Evolutionary conservation across 768 basidiomycete genomes (phyloP), one percentile per base, ranked within the genome.

Genomic region (Tylopilus felleus): DNA sequence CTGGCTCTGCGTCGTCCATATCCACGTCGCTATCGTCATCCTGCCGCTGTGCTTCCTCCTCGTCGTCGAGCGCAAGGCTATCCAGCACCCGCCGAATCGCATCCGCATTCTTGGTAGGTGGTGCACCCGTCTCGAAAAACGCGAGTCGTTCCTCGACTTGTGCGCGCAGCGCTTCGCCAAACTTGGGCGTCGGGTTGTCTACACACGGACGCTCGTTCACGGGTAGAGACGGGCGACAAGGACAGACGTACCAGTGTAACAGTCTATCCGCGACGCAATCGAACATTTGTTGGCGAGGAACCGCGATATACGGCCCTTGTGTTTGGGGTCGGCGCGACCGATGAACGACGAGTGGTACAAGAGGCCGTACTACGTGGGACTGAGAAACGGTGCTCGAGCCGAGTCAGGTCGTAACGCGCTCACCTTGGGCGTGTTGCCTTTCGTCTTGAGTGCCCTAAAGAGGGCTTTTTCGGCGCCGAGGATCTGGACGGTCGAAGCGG

Each of bases 271-370:
- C 16, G 93, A 90, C 2, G 96, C 96, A 62, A 98, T 98, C 51
- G 94, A 95, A 67, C 93, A 94, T 74, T 98, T 98, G 81, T 98
- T 98, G 36, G 96, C 96, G 8, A 98, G 79, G 82, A 98, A 98
- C n/a, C 96, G 87, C 4, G 95, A 97, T 67, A 98, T 98, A 51
- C 96, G 88, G 10, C 96, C 96, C 78, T 98, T 98, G 79, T 90
- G 84, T 73, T 94, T 96, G 40, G 93, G 80, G 17, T 86, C 91
- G 5, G 96, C 96, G 41, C 94, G 90, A 12, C 93, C 94, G 69
- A 98, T 98, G 77, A 97, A 98, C 2, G 93, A 80, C 19, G 94
- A 95, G 74, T 98, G 94, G 72, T 95, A 98, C 60, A 98, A 80
- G n/a, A 98, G 81, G 65, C 96, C 96, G 65, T 98, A 98, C 91